Evolutionary conservation across 345 rosid genomes (phyloP).

Genomic region (Eutrema japonicum): DNA sequence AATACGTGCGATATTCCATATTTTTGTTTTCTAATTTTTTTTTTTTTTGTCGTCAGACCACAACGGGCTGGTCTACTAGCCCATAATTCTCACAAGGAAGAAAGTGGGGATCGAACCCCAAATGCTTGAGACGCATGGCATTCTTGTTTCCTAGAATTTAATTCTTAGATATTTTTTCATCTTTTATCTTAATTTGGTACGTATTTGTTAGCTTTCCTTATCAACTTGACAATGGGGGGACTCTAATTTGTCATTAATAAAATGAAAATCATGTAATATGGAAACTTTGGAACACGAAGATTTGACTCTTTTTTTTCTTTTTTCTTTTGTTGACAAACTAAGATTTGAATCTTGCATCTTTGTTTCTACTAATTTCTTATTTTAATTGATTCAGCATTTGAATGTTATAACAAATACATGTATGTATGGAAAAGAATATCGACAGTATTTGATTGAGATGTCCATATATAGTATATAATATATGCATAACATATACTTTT

Average conservation of each 20-base stretch:
- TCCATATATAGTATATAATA: no score
- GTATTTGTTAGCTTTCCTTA: constrained; percentile 16
- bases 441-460: no score
- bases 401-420: no score
- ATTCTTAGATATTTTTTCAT: not conserved
- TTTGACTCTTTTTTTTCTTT: not conserved
- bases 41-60: no score
- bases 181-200: not conserved
- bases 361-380: not conserved
- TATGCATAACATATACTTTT: no score
- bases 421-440: no score
- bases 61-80: no score
- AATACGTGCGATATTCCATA: no score
- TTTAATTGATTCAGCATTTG: not conserved
- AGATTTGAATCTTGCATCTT: not conserved
- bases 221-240: not conserved
- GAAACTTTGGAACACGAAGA: not conserved
- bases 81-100: no score
- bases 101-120: no score
- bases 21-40: no score
- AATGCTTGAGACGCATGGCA: no score
- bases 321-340: not conserved
- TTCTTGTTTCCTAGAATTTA: not conserved
- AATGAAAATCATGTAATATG: constrained; percentile 4
- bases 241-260: not conserved